phyloP scores from a whole-genome alignment of 140 eudicot species.

The Cichorium intybus region DNA sequence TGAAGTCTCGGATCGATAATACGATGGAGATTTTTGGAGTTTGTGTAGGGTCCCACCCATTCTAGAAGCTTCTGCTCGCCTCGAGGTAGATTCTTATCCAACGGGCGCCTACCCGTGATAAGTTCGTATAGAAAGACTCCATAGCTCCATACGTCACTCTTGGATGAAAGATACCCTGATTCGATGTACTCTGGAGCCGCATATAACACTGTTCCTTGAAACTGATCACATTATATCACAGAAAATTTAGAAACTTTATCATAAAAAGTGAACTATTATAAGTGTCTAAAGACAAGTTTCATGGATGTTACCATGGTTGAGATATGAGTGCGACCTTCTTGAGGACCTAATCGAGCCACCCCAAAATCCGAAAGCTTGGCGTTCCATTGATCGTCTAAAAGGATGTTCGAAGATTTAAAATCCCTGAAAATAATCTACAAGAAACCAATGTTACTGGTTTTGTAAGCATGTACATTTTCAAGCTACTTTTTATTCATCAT shows the following conservation, averaged over 20 bases:
- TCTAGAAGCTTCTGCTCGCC: conserved; percentile 65
- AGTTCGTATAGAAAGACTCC: conserved; percentile 85
- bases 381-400: conserved; percentile 70
- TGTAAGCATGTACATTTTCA: not conserved
- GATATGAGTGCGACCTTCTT: conserved; percentile 62
- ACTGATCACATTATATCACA: conserved; percentile 34
- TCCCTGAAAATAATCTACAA: conserved; percentile 71
- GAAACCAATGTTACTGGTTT: not conserved
- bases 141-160: conserved; percentile 78
- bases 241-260: not conserved
- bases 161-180: conserved; percentile 57
- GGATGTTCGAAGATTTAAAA: conserved; percentile 80
- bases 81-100: conserved; percentile 59
- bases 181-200: conserved; percentile 76
- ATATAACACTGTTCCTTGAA: conserved; percentile 72
- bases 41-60: conserved; percentile 66
- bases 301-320: conserved; percentile 53
- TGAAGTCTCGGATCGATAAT: conserved; percentile 76
- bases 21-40: conserved; percentile 38
- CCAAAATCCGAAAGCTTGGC: conserved; percentile 86
- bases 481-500: not conserved
- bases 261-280: not conserved
- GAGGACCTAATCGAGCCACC: conserved; percentile 67
- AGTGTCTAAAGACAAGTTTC: not conserved
- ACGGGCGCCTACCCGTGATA: conserved; percentile 70